phyloP scores from a whole-genome alignment of 805 yeast genomes.

The Saccharomycopsis selenospora region DNA sequence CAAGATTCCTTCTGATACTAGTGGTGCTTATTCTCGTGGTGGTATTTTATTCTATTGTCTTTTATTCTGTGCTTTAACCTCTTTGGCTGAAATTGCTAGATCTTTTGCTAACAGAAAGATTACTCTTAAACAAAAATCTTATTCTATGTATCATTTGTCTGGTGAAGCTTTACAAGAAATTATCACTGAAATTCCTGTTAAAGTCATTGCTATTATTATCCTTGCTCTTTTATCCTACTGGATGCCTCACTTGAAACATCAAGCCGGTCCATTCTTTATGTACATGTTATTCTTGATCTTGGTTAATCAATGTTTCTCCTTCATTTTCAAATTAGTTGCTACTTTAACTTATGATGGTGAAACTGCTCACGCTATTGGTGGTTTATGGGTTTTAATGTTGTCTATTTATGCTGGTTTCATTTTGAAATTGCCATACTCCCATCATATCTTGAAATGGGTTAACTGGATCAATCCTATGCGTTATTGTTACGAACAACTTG shows the following conservation, averaged over 20 bases:
- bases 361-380: conserved; percentile 50
- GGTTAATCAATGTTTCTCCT: conserved; percentile 45
- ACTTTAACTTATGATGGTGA: conserved; percentile 45
- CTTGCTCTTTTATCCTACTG: conserved; percentile 46
- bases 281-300: conserved; percentile 39
- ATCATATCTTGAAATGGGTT: conserved; percentile 39
- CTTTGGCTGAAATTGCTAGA: conserved; percentile 54
- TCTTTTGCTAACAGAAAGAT: conserved; percentile 57
- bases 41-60: conserved; percentile 56
- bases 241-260: conserved; percentile 42
- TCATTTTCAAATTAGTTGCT: conserved; percentile 47
- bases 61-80: conserved; percentile 52
- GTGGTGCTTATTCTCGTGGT: conserved; percentile 55
- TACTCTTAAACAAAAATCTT: conserved; percentile 56
- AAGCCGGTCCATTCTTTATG: conserved; percentile 50
- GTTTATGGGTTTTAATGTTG: conserved; percentile 47
- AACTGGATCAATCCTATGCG: conserved; percentile 42
- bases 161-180: conserved; percentile 56
- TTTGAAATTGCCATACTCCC: conserved; percentile 38
- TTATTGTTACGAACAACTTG: conserved; percentile 46
- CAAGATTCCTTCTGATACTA: conserved; percentile 41
- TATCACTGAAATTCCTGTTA: conserved; percentile 50
- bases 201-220: conserved; percentile 41
- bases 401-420: conserved; percentile 51
- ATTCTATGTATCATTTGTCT: conserved; percentile 55